Percentiles rank a stretch among this genome's conserved stretches.
Evolutionary conservation across 805 yeast genomes (phyloP).

Genomic region (Hanseniaspora lachancei): DNA sequence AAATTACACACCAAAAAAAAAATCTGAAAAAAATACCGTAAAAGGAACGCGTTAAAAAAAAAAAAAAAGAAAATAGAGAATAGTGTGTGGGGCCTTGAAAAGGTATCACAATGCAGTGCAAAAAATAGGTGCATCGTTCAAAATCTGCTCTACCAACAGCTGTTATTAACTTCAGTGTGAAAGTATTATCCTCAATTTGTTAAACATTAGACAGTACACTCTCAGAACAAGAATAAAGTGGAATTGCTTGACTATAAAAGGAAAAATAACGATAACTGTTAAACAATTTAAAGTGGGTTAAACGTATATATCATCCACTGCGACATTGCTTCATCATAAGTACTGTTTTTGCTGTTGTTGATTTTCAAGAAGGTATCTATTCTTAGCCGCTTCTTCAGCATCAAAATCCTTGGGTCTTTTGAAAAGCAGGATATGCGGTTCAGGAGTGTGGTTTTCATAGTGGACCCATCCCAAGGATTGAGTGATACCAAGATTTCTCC

Average conservation of each 20-base stretch:
- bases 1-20: constrained; percentile 8
- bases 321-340: background rate
- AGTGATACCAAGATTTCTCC: constrained; percentile 97
- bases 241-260: too few species aligned
- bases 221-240: too few species aligned
- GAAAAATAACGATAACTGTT: too few species aligned
- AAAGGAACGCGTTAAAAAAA: background rate
- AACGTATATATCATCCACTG: constrained; percentile 6
- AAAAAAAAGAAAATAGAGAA: background rate
- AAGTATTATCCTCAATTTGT: too few species aligned
- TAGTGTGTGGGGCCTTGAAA: too few species aligned
- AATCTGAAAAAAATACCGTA: too few species aligned
- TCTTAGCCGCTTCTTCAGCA: constrained; percentile 27
- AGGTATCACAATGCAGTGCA: too few species aligned
- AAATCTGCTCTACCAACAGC: too few species aligned
- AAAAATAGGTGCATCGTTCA: too few species aligned
- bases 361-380: constrained; percentile 20
- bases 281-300: background rate
- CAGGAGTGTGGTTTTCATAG: constrained; percentile 96
- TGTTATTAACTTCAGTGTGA: too few species aligned
- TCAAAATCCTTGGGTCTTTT: constrained; percentile 54
- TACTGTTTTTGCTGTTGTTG: constrained; percentile 15
- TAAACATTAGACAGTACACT: too few species aligned
- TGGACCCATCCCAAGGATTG: constrained; percentile 97
- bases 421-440: constrained; percentile 88